Evolutionary conservation across 345 rosid species (phyloP).

Genomic region (Turnera subulata): DNA sequence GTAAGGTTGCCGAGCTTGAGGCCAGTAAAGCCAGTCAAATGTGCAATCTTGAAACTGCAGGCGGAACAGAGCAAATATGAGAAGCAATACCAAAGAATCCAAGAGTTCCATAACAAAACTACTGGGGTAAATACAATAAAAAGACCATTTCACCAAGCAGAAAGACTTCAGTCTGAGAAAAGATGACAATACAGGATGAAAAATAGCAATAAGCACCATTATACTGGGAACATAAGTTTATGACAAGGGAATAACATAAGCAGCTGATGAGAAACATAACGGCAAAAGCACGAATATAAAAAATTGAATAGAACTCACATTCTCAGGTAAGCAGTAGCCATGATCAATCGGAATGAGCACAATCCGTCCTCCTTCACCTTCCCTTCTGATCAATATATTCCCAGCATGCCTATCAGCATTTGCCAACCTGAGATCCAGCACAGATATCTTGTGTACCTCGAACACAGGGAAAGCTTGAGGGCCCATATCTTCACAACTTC

Average conservation of each 20-base stretch:
- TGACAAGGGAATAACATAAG: not conserved
- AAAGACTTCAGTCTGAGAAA: too few species aligned
- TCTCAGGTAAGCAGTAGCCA: conserved; percentile 85
- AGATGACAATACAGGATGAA: too few species aligned
- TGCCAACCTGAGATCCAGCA: conserved; percentile 86
- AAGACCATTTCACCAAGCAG: too few species aligned
- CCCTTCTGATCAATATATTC: conserved; percentile 67
- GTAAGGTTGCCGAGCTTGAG: conserved; percentile 71
- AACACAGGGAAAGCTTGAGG: conserved; percentile 58
- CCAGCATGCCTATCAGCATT: conserved; percentile 95
- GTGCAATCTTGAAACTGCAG: conserved; percentile 89
- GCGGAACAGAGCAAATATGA: not conserved
- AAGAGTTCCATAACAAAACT: not conserved
- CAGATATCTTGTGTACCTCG: conserved; percentile 85
- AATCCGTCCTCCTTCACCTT: conserved; percentile 35
- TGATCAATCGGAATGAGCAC: conserved; percentile 82
- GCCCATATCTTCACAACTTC: conserved; percentile 94
- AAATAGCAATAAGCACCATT: too few species aligned
- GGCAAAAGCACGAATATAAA: not conserved
- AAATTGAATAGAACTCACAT: conserved; percentile 37
- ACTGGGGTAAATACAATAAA: not conserved
- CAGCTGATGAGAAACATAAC: not conserved
- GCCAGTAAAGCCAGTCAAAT: conserved; percentile 94
- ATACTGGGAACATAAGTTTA: too few species aligned
- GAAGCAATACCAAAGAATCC: conserved; percentile 6